These are phyloP conservation scores for Fusarium chuoi DNA, from an alignment of 2,329 filamentous ascomycete genomes.

Conservation along the genomic window DNA sequence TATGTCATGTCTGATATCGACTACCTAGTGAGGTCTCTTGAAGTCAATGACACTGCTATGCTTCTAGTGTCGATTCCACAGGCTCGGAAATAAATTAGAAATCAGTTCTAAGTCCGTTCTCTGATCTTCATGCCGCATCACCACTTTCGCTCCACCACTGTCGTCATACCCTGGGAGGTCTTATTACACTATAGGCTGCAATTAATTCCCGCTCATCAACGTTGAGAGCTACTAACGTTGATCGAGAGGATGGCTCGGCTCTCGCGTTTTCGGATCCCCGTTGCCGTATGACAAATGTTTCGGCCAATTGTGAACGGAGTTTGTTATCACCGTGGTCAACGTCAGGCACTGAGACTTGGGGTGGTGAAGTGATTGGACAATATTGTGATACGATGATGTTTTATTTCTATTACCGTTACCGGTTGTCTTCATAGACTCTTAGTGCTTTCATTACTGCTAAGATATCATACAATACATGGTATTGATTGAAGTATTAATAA, in stretches of 20 bases:
- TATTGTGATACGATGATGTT: not conserved
- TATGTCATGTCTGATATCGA: not conserved
- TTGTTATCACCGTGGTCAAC: not conserved
- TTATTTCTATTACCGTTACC: not conserved
- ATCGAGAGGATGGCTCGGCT: not conserved
- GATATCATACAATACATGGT: not conserved
- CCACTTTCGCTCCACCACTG: conserved; percentile 13
- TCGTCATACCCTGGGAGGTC: conserved; percentile 17
- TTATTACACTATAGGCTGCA: conserved; percentile 16
- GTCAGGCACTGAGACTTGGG: not conserved
- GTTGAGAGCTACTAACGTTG: not conserved
- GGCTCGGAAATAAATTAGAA: conserved; percentile 9
- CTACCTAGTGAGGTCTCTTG: not conserved
- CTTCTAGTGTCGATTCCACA: not conserved
- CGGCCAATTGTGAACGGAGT: not conserved
- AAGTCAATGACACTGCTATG: conserved; percentile 11
- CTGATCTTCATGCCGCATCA: conserved; percentile 16
- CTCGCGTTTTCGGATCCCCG: conserved; percentile 11
- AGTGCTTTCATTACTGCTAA: not conserved
- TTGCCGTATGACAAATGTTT: conserved; percentile 21
- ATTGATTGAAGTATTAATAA: not conserved
- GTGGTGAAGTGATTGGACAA: not conserved
- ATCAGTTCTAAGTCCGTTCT: conserved; percentile 17
- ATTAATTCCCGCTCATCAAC: not conserved
- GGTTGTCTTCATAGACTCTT: not conserved